Conservation (phyloP, 805 yeast species). For the Kregervanrija delftensis region DNA sequence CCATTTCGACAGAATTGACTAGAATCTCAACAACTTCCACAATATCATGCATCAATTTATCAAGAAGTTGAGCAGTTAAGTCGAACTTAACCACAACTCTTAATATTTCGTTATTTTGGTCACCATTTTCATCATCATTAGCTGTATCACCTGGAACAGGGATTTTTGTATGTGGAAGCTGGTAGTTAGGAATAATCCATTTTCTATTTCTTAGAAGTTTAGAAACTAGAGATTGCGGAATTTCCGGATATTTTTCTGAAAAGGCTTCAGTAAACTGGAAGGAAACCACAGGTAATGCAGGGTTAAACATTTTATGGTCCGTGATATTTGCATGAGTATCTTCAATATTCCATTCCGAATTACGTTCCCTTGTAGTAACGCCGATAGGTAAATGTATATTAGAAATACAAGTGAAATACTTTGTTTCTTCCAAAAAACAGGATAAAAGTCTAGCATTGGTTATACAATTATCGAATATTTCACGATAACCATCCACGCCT, state of each 20-base stretch:
- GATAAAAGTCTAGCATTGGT: slow-evolving; percentile 68
- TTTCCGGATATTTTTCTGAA: slow-evolving; percentile 56
- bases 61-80: slow-evolving; percentile 54
- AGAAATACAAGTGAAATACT: slow-evolving; percentile 66
- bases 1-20: slow-evolving; percentile 38
- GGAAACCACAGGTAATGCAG: slow-evolving; percentile 87
- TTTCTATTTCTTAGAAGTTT: slow-evolving; percentile 70
- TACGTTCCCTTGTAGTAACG: slow-evolving; percentile 22
- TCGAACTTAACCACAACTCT: slow-evolving; percentile 79
- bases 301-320: slow-evolving; percentile 44
- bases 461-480: slow-evolving; percentile 54
- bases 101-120: slow-evolving; percentile 50
- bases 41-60: slow-evolving; percentile 57
- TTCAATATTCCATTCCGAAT: slow-evolving; percentile 11
- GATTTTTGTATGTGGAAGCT: slow-evolving; percentile 46
- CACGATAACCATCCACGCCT: slow-evolving; percentile 67
- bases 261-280: slow-evolving; percentile 65
- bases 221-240: slow-evolving; percentile 76
- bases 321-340: slow-evolving; percentile 1
- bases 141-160: slow-evolving; percentile 25
- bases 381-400: slow-evolving; percentile 63
- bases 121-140: slow-evolving; percentile 30
- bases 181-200: slow-evolving; percentile 86
- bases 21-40: slow-evolving; percentile 47
- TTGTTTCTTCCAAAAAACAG: slow-evolving; percentile 54